These are phyloP conservation scores for Fraxinus pennsylvanica DNA, from an alignment of 257 asterid genomes.

Conservation along the genomic window DNA sequence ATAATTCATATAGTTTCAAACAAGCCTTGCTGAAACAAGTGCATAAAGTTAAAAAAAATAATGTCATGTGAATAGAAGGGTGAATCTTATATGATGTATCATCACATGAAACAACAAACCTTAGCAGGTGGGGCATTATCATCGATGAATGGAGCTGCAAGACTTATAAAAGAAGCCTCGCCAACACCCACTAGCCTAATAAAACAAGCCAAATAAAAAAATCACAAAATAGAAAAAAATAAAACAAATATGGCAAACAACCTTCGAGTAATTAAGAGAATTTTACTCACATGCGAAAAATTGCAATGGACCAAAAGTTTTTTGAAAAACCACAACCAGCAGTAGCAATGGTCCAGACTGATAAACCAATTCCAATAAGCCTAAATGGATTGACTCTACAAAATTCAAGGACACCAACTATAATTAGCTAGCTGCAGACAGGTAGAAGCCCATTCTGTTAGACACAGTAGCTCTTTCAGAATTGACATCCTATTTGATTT, in stretches of 20 bases:
- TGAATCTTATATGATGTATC: background rate
- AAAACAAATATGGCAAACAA: constrained; percentile 17
- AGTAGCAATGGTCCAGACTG: constrained; percentile 87
- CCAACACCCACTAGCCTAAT: constrained; percentile 97
- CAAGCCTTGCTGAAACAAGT: background rate
- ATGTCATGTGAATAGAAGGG: background rate
- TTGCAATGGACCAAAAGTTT: constrained; percentile 77
- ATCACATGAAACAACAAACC: constrained; percentile 44
- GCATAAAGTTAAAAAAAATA: constrained; percentile 6
- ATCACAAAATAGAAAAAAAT: background rate
- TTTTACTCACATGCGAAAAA: constrained; percentile 80
- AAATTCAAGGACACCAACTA: constrained; percentile 23
- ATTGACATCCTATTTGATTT: background rate
- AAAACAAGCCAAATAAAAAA: constrained; percentile 16
- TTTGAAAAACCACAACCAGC: constrained; percentile 82
- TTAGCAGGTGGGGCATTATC: constrained; percentile 89
- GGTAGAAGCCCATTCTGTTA: background rate
- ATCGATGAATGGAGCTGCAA: constrained; percentile 97
- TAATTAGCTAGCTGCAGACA: background rate
- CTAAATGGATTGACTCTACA: constrained; percentile 96
- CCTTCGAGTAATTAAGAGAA: background rate
- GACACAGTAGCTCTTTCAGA: background rate
- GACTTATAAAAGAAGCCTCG: constrained; percentile 97
- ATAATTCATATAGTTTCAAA: background rate
- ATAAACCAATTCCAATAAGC: constrained; percentile 92